Evolutionary conservation across 208 protist species (phyloP).

Genomic region (Crithidia mellificae): DNA sequence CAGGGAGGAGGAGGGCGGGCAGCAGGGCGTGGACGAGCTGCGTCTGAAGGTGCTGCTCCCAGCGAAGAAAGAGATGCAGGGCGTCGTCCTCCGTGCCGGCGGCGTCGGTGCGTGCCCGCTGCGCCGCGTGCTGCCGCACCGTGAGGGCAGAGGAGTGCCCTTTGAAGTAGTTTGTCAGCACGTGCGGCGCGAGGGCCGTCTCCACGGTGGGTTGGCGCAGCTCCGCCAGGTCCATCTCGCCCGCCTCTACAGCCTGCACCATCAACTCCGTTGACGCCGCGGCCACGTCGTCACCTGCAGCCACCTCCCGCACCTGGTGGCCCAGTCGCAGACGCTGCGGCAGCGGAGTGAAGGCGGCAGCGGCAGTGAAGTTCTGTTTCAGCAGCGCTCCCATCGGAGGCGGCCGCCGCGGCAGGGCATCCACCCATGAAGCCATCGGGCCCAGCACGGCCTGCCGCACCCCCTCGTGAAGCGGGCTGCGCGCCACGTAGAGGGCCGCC

Average conservation of each 20-base stretch:
- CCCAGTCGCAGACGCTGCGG: slow-evolving; percentile 58
- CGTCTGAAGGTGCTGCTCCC: slow-evolving; percentile 44
- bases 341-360: slow-evolving; percentile 34
- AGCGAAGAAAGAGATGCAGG: slow-evolving; percentile 27
- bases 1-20: slow-evolving; percentile 17
- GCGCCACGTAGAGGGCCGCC: slow-evolving; percentile 51
- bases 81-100: slow-evolving; percentile 34
- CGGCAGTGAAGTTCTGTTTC: slow-evolving; percentile 23
- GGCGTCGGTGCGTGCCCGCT: slow-evolving; percentile 25
- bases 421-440: slow-evolving; percentile 45
- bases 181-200: slow-evolving; percentile 41
- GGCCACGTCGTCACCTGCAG: slow-evolving; percentile 19
- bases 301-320: slow-evolving; percentile 29
- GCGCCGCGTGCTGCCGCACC: slow-evolving; percentile 53
- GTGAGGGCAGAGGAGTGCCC: slow-evolving; percentile 52
- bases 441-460: slow-evolving; percentile 9
- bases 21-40: slow-evolving; percentile 43
- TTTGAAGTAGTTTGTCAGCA: slow-evolving; percentile 61
- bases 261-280: slow-evolving; percentile 46
- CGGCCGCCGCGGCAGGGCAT: slow-evolving; percentile 49
- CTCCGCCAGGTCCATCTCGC: slow-evolving; percentile 42
- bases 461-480: slow-evolving; percentile 22
- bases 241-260: slow-evolving; percentile 50
- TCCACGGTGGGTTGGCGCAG: slow-evolving; percentile 50
- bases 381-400: slow-evolving; percentile 64